Percentiles rank a stretch among this genome's conserved stretches.
Evolutionary conservation across 345 rosid genomes (phyloP).

Genomic region (Corchorus capsularis): DNA sequence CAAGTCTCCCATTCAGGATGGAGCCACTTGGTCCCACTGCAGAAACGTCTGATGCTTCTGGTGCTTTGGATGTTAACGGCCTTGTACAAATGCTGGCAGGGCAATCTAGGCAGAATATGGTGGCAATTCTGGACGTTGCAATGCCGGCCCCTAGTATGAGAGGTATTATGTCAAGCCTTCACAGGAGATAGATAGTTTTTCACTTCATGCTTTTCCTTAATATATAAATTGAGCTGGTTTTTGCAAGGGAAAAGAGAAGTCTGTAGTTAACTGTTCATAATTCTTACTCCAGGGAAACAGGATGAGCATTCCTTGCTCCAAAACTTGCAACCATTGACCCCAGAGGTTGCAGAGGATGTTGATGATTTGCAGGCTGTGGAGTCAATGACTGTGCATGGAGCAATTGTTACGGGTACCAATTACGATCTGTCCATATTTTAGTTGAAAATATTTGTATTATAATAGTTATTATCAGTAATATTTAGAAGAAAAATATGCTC

Average conservation of each 20-base stretch:
- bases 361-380: constrained; percentile 75
- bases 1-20: constrained; percentile 73
- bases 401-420: constrained; percentile 53
- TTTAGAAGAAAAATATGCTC: not conserved
- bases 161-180: constrained; percentile 36
- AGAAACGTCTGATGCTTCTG: constrained; percentile 49
- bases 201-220: not conserved
- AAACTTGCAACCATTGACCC: constrained; percentile 62
- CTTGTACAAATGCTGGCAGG: constrained; percentile 59
- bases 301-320: constrained; percentile 45
- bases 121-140: constrained; percentile 65
- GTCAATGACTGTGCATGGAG: constrained; percentile 73
- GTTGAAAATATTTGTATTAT: not conserved
- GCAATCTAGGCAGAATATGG: constrained; percentile 71
- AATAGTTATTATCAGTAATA: not conserved
- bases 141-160: constrained; percentile 72
- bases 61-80: constrained; percentile 58
- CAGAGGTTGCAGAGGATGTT: constrained; percentile 58
- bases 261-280: constrained; percentile 12
- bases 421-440: constrained; percentile 1
- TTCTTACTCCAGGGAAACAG: constrained; percentile 42
- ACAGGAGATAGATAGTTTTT: not conserved
- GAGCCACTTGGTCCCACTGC: constrained; percentile 48
- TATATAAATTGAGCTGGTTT: constrained; percentile 5
- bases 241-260: not conserved